A percentile compares a stretch with the other conserved stretches of the same genome.
These are phyloP conservation scores for Avena atlantica DNA, from an alignment of 176 grass and related monocot genomes.

Conservation along the genomic window DNA sequence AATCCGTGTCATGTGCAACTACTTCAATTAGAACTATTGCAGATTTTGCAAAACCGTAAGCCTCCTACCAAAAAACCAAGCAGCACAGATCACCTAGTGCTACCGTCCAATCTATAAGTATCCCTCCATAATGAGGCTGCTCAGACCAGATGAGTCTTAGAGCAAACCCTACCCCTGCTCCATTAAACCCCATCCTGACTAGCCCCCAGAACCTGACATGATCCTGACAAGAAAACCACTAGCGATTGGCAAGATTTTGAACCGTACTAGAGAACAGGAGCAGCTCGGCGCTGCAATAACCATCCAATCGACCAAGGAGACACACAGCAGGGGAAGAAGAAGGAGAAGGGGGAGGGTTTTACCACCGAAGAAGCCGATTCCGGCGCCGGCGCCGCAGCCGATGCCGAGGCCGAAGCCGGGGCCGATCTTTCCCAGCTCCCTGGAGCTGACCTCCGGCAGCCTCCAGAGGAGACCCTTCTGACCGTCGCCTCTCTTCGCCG, in stretches of 20 bases:
- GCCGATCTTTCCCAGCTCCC: slow-evolving; percentile 78
- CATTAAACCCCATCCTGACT: neutral
- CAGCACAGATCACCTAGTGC: neutral
- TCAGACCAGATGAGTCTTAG: neutral
- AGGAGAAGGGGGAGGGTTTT: neutral
- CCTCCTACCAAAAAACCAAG: neutral
- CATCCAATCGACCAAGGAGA: neutral
- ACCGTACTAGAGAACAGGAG: neutral
- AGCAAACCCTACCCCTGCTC: neutral
- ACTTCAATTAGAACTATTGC: neutral
- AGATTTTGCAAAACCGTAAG: neutral
- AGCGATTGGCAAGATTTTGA: neutral
- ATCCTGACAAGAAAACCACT: neutral
- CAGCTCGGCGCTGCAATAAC: neutral
- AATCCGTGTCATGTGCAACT: neutral
- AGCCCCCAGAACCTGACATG: neutral
- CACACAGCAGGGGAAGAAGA: neutral
- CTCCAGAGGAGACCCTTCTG: slow-evolving; percentile 61
- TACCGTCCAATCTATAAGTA: neutral
- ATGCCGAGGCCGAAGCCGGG: slow-evolving; percentile 69
- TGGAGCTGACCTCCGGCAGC: slow-evolving; percentile 65
- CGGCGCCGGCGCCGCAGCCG: slow-evolving; percentile 81
- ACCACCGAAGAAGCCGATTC: slow-evolving; percentile 81
- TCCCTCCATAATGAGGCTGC: neutral
- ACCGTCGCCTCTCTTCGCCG: neutral